These are phyloP conservation scores for Boletellus emodensis DNA, from an alignment of 768 basidiomycete genomes.

Conservation along the genomic window DNA sequence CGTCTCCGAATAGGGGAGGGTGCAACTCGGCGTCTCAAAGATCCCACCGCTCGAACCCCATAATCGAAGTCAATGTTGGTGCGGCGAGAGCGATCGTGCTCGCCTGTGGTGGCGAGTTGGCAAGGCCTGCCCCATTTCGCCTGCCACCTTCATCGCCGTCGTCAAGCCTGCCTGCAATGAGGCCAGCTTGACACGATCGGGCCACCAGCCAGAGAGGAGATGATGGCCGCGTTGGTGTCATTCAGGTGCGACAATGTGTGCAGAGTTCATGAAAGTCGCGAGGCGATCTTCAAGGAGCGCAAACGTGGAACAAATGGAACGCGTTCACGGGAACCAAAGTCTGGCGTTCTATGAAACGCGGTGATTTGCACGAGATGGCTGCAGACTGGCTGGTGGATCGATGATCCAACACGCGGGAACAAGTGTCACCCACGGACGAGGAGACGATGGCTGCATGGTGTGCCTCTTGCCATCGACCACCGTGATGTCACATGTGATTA, in stretches of 20 bases:
- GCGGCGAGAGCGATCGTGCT: conserved; percentile 1
- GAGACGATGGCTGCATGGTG: not conserved
- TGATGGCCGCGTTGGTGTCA: conserved; percentile 5
- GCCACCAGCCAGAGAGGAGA: not conserved
- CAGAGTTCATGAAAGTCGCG: conserved; percentile 9
- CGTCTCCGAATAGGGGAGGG: conserved; percentile 5
- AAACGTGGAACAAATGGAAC: not conserved
- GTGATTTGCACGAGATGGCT: too few relatives aligned
- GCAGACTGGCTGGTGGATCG: too few relatives aligned
- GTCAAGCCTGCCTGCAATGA: conserved; percentile 16
- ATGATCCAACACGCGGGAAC: too few relatives aligned
- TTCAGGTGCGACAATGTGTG: conserved; percentile 2
- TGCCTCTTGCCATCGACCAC: not conserved
- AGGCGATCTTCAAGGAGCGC: conserved; percentile 10
- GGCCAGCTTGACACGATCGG: conserved; percentile 8
- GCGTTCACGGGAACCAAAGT: not conserved
- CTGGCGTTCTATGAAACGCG: too few relatives aligned
- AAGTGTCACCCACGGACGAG: not conserved
- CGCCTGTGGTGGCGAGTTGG: not conserved
- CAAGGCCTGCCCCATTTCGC: conserved; percentile 10
- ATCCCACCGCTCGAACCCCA: conserved; percentile 24
- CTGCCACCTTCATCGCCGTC: conserved; percentile 11
- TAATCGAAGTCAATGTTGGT: conserved; percentile 12
- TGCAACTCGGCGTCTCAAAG: conserved; percentile 36
- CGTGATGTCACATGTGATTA: conserved; percentile 4